A percentile compares a stretch with the other conserved stretches of the same genome.
Evolutionary conservation across 371 early-diverging fungal genomes (phyloP).

Genomic region (Basidiobolus heterosporus): DNA sequence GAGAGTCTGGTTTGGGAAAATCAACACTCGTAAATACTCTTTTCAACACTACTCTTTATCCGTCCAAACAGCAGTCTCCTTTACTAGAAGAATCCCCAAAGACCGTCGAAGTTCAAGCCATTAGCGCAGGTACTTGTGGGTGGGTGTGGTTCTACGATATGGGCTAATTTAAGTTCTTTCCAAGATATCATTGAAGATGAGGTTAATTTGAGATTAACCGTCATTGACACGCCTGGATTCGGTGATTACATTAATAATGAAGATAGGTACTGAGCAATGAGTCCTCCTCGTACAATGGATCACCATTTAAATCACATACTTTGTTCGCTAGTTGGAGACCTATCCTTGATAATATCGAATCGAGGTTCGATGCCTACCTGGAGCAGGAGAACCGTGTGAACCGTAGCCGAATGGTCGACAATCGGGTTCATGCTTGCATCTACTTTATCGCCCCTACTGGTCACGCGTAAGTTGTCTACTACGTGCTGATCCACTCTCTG

Average conservation of each 20-base stretch:
- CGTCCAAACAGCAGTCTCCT: slow-evolving; percentile 61
- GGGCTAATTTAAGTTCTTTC: not conserved
- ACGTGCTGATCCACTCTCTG: slow-evolving; percentile 3
- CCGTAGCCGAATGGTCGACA: slow-evolving; percentile 75
- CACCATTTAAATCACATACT: not conserved
- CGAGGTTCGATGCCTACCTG: slow-evolving; percentile 85
- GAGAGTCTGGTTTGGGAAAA: slow-evolving; percentile 97
- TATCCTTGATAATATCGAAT: slow-evolving; percentile 87
- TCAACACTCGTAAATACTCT: slow-evolving; percentile 99
- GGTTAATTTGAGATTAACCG: slow-evolving; percentile 82
- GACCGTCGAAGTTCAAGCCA: slow-evolving; percentile 84
- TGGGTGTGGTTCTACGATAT: too few relatives aligned
- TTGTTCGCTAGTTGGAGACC: slow-evolving; percentile 81
- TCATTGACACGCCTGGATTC: slow-evolving; percentile 88
- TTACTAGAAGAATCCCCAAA: slow-evolving; percentile 71
- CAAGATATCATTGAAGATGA: slow-evolving; percentile 64
- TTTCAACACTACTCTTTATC: slow-evolving; percentile 87
- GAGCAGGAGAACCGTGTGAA: slow-evolving; percentile 85
- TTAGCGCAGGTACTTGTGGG: slow-evolving; percentile 50
- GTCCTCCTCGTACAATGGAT: not conserved
- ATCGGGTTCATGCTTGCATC: slow-evolving; percentile 90
- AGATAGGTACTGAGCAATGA: slow-evolving; percentile 38
- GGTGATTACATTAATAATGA: slow-evolving; percentile 93
- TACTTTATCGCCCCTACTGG: slow-evolving; percentile 96
- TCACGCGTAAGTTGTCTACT: slow-evolving; percentile 39